Evolutionary conservation across 805 yeast species (phyloP).

Genomic region (Myxozyma mucilagina): DNA sequence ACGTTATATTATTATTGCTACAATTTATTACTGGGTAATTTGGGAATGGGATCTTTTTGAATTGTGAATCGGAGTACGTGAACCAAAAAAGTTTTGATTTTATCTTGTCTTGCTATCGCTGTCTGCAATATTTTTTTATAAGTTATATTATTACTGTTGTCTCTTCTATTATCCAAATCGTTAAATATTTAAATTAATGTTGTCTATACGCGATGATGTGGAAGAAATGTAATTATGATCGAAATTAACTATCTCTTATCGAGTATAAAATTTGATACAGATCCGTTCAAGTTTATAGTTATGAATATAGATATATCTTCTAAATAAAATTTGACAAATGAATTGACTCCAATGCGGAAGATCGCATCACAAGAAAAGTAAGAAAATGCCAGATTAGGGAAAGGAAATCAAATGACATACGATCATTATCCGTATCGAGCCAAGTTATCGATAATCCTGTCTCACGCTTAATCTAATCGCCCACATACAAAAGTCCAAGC

Average conservation of each 20-base stretch:
- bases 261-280: too few species aligned
- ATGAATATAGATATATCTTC: too few species aligned
- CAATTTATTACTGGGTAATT: constrained; percentile 5
- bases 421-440: constrained; percentile 2
- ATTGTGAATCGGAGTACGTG: constrained; percentile 10
- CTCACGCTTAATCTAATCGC: background rate
- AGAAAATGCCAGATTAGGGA: background rate
- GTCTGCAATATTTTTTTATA: background rate
- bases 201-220: background rate
- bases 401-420: background rate
- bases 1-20: constrained; percentile 1
- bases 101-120: background rate
- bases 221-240: background rate
- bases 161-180: background rate
- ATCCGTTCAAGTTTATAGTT: too few species aligned
- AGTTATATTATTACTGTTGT: background rate
- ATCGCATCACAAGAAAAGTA: background rate
- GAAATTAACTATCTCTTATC: too few species aligned
- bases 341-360: background rate
- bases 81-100: constrained; percentile 5
- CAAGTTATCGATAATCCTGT: background rate
- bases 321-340: too few species aligned
- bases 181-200: background rate
- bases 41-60: constrained; percentile 12
- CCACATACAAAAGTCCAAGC: background rate